These are phyloP conservation scores for Zygosaccharomyces kombuchaensis DNA, from an alignment of 805 yeast genomes.

Conservation along the genomic window DNA sequence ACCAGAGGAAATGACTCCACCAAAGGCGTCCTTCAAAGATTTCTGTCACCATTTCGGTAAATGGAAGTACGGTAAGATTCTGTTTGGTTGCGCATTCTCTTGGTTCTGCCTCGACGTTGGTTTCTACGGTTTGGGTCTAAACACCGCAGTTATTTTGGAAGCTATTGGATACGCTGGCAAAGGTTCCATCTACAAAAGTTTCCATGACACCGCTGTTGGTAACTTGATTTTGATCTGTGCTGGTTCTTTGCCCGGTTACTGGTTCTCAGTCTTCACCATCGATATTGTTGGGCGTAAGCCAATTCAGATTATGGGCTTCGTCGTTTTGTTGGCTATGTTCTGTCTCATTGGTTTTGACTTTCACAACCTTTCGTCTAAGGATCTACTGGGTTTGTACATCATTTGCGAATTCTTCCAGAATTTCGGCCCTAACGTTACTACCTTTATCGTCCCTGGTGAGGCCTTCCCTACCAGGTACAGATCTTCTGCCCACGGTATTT, in stretches of 20 bases:
- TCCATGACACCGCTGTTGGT: conserved; percentile 84
- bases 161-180: conserved; percentile 81
- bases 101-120: conserved; percentile 93
- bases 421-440: conserved; percentile 91
- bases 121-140: conserved; percentile 81
- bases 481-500: conserved; percentile 92
- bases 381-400: conserved; percentile 72
- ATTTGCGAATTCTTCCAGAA: conserved; percentile 83
- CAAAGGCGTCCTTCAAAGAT: conserved; percentile 77
- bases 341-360: conserved; percentile 82
- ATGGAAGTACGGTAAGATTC: conserved; percentile 83
- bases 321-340: conserved; percentile 64
- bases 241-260: conserved; percentile 92
- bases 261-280: conserved; percentile 76
- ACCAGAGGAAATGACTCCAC: conserved; percentile 41
- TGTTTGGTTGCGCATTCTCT: conserved; percentile 84
- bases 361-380: conserved; percentile 60
- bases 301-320: conserved; percentile 72
- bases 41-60: conserved; percentile 69
- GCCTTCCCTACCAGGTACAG: conserved; percentile 91
- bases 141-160: conserved; percentile 71
- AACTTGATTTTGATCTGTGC: conserved; percentile 90
- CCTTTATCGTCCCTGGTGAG: conserved; percentile 89
- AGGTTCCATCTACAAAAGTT: conserved; percentile 59
- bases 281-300: conserved; percentile 84